Percentiles rank a stretch among this genome's conserved stretches.
These are phyloP conservation scores for Acanthamoeba rhysodes DNA, from an alignment of 208 protist genomes.

Conservation along the genomic window DNA sequence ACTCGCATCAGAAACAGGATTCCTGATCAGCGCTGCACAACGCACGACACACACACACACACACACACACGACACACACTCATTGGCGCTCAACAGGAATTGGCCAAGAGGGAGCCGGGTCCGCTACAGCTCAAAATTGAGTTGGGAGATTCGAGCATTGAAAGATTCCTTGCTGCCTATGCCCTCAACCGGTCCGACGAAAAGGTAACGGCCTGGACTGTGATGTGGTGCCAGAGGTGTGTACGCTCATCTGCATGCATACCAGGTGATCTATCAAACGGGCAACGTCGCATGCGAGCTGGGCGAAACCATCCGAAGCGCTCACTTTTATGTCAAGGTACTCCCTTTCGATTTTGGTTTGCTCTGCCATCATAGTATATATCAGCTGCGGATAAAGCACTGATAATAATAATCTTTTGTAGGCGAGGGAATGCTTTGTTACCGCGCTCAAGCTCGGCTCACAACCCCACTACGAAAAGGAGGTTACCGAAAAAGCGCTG, in stretches of 20 bases:
- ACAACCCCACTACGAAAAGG: conserved; percentile 32
- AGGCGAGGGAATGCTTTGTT: conserved; percentile 66
- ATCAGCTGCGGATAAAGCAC: not conserved
- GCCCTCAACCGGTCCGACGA: conserved; percentile 37
- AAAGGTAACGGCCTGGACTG: not conserved
- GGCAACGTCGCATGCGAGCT: conserved; percentile 74
- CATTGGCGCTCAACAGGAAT: not conserved
- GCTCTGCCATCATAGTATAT: no score
- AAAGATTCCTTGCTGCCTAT: conserved; percentile 54
- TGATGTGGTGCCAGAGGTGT: not conserved
- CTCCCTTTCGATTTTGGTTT: not conserved
- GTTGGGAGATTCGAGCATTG: conserved; percentile 60
- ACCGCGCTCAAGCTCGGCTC: not conserved
- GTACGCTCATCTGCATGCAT: no score
- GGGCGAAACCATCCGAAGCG: conserved; percentile 32
- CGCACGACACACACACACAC: no score
- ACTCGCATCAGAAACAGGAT: no score
- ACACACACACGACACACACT: no score
- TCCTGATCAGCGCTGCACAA: no score
- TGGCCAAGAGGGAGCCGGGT: conserved; percentile 14
- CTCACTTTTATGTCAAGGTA: conserved; percentile 72
- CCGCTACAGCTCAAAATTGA: conserved; percentile 63
- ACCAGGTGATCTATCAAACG: conserved; percentile 51
- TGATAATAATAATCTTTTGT: no score
- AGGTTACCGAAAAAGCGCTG: conserved; percentile 69